Base-by-base conservation (phyloP, 345 rosid species). In the Eutrema yunnanense region DNA sequence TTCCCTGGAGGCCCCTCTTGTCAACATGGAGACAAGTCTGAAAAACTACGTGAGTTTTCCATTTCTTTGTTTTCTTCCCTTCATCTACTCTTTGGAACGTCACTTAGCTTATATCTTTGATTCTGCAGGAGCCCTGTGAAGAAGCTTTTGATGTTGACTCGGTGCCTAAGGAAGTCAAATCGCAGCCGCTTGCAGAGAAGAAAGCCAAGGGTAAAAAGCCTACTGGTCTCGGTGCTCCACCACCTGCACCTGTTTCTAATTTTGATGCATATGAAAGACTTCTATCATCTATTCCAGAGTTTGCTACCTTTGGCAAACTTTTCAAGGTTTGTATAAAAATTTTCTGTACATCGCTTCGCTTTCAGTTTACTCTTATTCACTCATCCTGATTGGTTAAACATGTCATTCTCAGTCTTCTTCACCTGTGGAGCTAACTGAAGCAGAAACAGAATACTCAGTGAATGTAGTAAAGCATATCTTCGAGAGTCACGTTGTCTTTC, bases 371-470 rank as follows among this genome's bases (percentile, higher is more conserved):
- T 42, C 44, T 62, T 32, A 62, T 52, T 9, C 62, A 42, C 38
- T 19, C 8, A 53, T 62, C 16, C 19, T 62, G 43, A 42, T 34
- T 62, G 30, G 62, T 53, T 11, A 13, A 26, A 22, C 69, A 41
- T 63, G 40, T 9, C 12, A 63, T 72, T 72, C 55, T 53, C 77
- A 95, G 99, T 92, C 99, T 46, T 85, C 98, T 34, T 63, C 87
- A 38, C 94, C 92, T 51, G 96, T 90, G 75, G 99, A 95, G 84
- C 86, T 92, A 68, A 92, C 99, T 32, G 99, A 95, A 87, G 92
- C 96, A 54, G 99, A 90, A 79, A 95, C 99, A 41, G 99, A 95
- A 75, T 95, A 95, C 62, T 86, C 96, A 1, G 99, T 95, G 72
- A 92, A 90, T 83, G 98, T 81, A 77, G 90, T 92, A 58, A 92